Evolutionary conservation across 352 stramenopile genomes (phyloP), one percentile per base, ranked within the genome.

Genomic region (Phytophthora sojae): DNA sequence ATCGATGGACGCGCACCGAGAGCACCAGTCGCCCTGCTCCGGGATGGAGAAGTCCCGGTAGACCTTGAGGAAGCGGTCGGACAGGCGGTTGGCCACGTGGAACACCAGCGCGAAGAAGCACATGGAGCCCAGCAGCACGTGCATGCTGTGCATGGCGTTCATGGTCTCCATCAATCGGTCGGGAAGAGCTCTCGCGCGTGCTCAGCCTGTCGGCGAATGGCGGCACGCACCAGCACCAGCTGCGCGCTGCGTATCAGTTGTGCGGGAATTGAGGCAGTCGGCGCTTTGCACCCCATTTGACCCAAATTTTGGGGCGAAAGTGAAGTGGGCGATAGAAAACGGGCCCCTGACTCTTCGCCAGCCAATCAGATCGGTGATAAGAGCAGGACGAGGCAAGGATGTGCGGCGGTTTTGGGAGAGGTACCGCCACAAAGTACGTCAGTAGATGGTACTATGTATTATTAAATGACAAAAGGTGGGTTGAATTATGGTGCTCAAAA

Each of bases 21-120:
- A 94, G 71, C 85, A 89, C 86, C 86, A 96, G 77, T 96, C 88
- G 63, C 81, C 87, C 44, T 91, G 81, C 47, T 96, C 84, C 4
- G 79, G 71, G 45, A 66, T 68, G 8, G 85, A 92, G 54, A 93
- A 96, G 61, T 91, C 81, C 26, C 80, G 81, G 67, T 90, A 96
- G 9, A 90, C 81, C 60, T 75, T 73, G 30, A 94, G 66, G 65
- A 85, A 84, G 62, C 73, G 71, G 49, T 72, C 57, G 37, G 85
- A 96, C 52, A 94, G 77, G 63, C 59, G 63, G 61, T 86, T 80
- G 42, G 73, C 81, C 3, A 71, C 49, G 30, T 72, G 72, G 62
- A 96, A 94, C 6, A 94, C 58, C 12, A 70, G 76, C 4, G 80
- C 78, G 67, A 94, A 96, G 60, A 77, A 73, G 57, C 69, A 82